Base-by-base conservation (phyloP, 345 rosid genomes). In the Iberis pinnata region DNA sequence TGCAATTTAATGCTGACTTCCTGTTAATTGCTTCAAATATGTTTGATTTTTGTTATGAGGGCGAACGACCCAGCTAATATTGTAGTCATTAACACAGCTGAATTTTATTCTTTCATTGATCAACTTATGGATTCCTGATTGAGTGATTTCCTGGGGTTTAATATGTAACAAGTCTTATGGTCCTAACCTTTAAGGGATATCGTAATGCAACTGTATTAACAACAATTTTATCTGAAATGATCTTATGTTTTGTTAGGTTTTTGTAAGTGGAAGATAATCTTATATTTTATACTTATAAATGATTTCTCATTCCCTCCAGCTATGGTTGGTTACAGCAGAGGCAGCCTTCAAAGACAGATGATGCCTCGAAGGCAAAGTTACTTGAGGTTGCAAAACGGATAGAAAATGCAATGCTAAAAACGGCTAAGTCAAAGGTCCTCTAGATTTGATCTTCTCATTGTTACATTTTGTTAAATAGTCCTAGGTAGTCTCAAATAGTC, bases 301-400 rank as follows among this genome's bases (percentile, higher is more conserved):
- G 37, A 42, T 12, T 18, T 54, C 43, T 40, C 44, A 48, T 47
- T 32, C 37, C 61, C 46, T 59, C 50, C 73, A 92, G 98, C 56
- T 69, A 65, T 50, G 22, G 16, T 14, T 59, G 81, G 58, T 69
- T 92, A 67, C 63, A 71, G 54, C 77, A 76, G 61, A 76, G 82
- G 64, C 82, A 78, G 33, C 57, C 70, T 20, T 66, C 65, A 46
- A 63, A 70, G 47, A 57, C 75, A 51, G 69, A 51, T 56, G 90
- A 80, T 7, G 26, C 57, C 53, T 75, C 76, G 20, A 72, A 70
- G 63, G 61, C 54, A 49, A 92, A 36, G 78, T 58, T 62, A 35
- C 68, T 27, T 58, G 88, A 81, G 67, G 43, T 83, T 54, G 78
- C 83, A 37, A 92, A 66, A 73, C 90, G 88, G 64, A 70, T 88